A percentile compares a stretch with the other conserved stretches of the same genome.
These are phyloP conservation scores for Panicum miliaceum DNA, from an alignment of 176 grass and related monocot species.

Conservation along the genomic window DNA sequence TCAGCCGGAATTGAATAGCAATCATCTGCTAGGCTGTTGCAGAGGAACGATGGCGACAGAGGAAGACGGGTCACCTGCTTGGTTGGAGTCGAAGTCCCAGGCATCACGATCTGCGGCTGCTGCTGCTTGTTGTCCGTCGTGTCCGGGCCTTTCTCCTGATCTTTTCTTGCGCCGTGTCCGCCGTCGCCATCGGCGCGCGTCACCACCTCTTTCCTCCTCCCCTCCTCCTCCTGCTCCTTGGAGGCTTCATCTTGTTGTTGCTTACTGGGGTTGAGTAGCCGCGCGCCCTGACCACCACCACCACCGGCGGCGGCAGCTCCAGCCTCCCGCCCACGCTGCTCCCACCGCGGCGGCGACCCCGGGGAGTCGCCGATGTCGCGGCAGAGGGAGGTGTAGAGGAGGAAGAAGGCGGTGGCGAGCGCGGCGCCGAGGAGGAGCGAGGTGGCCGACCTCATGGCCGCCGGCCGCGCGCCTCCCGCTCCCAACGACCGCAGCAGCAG, in stretches of 20 bases:
- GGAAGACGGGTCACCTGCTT: slow-evolving; percentile 5
- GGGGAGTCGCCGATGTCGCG: slow-evolving; percentile 15
- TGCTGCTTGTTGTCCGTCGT: not conserved
- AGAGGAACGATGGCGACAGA: not conserved
- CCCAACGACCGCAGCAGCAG: not conserved
- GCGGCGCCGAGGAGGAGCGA: slow-evolving; percentile 66
- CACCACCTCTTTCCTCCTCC: not conserved
- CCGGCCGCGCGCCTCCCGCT: not conserved
- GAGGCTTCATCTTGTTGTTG: not conserved
- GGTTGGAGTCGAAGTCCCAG: not conserved
- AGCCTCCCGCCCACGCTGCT: not conserved
- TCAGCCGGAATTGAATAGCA: no score
- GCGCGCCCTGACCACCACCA: not conserved
- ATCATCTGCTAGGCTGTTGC: not conserved
- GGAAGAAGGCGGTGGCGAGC: slow-evolving; percentile 59
- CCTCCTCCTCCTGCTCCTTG: not conserved
- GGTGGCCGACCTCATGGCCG: slow-evolving; percentile 49
- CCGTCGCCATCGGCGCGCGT: not conserved
- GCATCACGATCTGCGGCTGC: slow-evolving; percentile 40
- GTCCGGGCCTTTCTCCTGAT: no score
- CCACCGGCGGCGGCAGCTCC: not conserved
- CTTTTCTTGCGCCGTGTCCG: not conserved
- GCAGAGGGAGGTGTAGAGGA: slow-evolving; percentile 56
- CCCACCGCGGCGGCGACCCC: not conserved
- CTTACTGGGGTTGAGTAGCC: not conserved